Evolutionary conservation across 2,329 filamentous ascomycete species (phyloP), one percentile per base, ranked within the genome.

Genomic region (Biscogniauxia marginata): DNA sequence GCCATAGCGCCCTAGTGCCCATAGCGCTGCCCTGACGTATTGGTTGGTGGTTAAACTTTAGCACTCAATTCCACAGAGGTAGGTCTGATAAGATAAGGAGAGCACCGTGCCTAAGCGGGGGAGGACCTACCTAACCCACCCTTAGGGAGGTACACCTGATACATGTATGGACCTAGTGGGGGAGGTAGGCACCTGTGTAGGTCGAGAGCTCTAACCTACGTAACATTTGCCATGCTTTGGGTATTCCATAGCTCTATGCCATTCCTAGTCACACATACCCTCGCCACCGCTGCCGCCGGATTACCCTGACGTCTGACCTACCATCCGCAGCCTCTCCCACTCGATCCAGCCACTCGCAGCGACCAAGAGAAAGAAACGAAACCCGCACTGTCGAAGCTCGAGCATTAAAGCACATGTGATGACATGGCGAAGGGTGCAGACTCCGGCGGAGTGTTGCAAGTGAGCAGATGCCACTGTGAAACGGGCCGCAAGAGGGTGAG

Each of bases 401-500:
- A n/a, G n/a, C n/a, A 16, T 39, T 6, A 49, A 19, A n/a, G 18
- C 39, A 47, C 22, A 44, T 39, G 50, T 58, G 49, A 50, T 46
- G 60, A 56, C 48, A 67, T 68, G 64, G 55, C 57, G 51, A 58
- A 24, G 34, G 21, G 53, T 54, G 23, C 49, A 45, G 60, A 59
- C 49, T 56, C 56, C 13, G 52, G 62, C n/a, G 63, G 56, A 34
- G 56, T 54, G 55, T 59, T 64, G 45, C 54, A 57, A 56, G 60
- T 66, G 56, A 56, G 63, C 54, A 61, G 50, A 48, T 66, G 67
- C 46, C 49, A 59, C 19, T 62, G 47, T 50, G 60, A 61, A 48
- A 65, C 61, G 13, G 67, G 63, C 46, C 65, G 62, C 25, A 52
- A 65, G 57, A 64, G 67, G 43, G 67, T 68, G 52, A 64, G 63